phyloP scores from a whole-genome alignment of 352 stramenopile species.

The Heterotrichella gracilis region DNA sequence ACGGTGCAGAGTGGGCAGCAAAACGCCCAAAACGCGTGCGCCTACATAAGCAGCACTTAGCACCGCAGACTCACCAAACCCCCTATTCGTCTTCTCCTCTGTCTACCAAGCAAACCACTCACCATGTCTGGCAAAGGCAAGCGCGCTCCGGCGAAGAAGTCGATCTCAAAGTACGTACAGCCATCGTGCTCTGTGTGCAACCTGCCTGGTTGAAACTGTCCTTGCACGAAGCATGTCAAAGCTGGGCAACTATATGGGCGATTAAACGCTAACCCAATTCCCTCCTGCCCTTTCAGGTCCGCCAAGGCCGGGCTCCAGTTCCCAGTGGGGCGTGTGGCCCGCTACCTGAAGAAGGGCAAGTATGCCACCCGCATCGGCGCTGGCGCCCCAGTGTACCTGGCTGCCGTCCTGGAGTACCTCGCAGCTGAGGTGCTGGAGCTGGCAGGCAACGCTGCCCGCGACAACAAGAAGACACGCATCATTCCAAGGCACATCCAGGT shows the following conservation, averaged over 20 bases:
- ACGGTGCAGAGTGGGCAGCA: no score
- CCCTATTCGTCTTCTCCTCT: no score
- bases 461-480: conserved; percentile 36
- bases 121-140: conserved; percentile 19
- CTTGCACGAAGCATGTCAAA: no score
- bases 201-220: no score
- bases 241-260: no score
- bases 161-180: no score
- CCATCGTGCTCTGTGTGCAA: no score
- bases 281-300: no score
- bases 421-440: conserved; percentile 28
- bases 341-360: conserved; percentile 41
- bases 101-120: conserved; percentile 1
- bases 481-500: conserved; percentile 38
- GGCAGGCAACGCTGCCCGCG: conserved; percentile 25
- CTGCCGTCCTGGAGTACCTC: conserved; percentile 29
- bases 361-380: conserved; percentile 38
- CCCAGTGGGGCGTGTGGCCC: conserved; percentile 38
- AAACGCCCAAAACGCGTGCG: no score
- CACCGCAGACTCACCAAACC: no score
- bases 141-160: conserved; percentile 16
- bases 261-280: no score
- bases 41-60: no score
- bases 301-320: conserved; percentile 31
- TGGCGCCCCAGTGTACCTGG: conserved; percentile 40